A percentile compares a stretch with the other conserved stretches of the same genome.
These are phyloP conservation scores for Globisporangium cederbergense DNA, from an alignment of 352 stramenopile species.

Conservation along the genomic window DNA sequence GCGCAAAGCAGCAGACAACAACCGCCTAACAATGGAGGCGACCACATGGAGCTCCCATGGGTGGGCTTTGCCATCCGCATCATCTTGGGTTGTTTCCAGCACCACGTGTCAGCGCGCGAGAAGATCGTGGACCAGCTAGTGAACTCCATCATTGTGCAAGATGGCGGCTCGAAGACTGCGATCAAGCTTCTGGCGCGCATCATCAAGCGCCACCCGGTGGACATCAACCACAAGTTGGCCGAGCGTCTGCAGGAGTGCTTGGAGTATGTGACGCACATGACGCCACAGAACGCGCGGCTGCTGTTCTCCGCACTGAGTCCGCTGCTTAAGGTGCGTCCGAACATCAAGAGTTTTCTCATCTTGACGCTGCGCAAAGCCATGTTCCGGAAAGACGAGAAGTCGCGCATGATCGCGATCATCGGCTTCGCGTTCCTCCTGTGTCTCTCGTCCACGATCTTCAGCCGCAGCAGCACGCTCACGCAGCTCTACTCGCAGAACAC, in stretches of 20 bases:
- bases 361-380: constrained; percentile 59
- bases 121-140: constrained; percentile 40
- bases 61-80: constrained; percentile 42
- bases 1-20: constrained; percentile 1
- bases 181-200: constrained; percentile 37
- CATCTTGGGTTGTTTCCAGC: constrained; percentile 42
- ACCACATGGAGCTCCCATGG: constrained; percentile 17
- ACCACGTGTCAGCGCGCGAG: constrained; percentile 28
- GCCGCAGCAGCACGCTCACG: constrained; percentile 31
- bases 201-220: constrained; percentile 35
- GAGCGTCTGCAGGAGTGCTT: constrained; percentile 42
- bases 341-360: constrained; percentile 46
- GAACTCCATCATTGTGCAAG: constrained; percentile 43
- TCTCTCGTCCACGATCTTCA: constrained; percentile 39
- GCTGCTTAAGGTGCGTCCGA: constrained; percentile 32
- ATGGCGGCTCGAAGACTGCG: constrained; percentile 21
- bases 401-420: constrained; percentile 45
- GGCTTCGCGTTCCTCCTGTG: constrained; percentile 41
- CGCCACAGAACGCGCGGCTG: constrained; percentile 21
- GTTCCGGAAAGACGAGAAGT: constrained; percentile 53
- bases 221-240: constrained; percentile 31
- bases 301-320: constrained; percentile 36
- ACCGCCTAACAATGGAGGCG: background rate
- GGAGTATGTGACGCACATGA: constrained; percentile 48
- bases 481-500: constrained; percentile 56